Evolutionary conservation across 805 yeast species (phyloP).

Genomic region (Candida railenensis): DNA sequence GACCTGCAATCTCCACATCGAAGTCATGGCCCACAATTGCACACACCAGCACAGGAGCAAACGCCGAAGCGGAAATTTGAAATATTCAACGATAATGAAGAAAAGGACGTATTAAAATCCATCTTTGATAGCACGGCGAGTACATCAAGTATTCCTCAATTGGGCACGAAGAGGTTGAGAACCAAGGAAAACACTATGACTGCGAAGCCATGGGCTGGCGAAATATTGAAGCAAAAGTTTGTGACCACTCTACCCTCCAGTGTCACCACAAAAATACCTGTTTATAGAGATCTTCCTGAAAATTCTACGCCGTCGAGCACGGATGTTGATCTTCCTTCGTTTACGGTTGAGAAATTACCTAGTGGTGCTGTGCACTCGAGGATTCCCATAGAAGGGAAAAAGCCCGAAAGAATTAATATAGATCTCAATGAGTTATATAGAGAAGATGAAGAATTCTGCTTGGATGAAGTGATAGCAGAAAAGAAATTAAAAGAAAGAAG

Average conservation of each 20-base stretch:
- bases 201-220: constrained; percentile 65
- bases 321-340: constrained; percentile 4
- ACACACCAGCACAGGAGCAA: constrained; percentile 11
- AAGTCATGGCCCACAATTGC: background rate
- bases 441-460: constrained; percentile 41
- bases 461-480: constrained; percentile 63
- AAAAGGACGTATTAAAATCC: constrained; percentile 16
- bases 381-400: constrained; percentile 55
- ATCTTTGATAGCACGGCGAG: constrained; percentile 18
- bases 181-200: constrained; percentile 62
- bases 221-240: constrained; percentile 46
- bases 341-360: constrained; percentile 3
- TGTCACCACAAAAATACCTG: constrained; percentile 25
- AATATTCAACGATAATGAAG: constrained; percentile 29
- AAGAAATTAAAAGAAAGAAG: constrained; percentile 8
- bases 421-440: constrained; percentile 61
- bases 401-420: constrained; percentile 56
- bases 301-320: constrained; percentile 9
- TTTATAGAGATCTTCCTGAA: constrained; percentile 25
- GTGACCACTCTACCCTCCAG: constrained; percentile 14
- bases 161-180: constrained; percentile 50
- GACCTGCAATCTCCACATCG: constrained; percentile 2
- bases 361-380: constrained; percentile 45
- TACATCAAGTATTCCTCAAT: constrained; percentile 39
- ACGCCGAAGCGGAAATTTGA: constrained; percentile 29